A percentile compares a stretch with the other conserved stretches of the same genome.
Evolutionary conservation across 2,329 filamentous ascomycete genomes (phyloP).

Genomic region (Teratosphaeria epicoccoides): DNA sequence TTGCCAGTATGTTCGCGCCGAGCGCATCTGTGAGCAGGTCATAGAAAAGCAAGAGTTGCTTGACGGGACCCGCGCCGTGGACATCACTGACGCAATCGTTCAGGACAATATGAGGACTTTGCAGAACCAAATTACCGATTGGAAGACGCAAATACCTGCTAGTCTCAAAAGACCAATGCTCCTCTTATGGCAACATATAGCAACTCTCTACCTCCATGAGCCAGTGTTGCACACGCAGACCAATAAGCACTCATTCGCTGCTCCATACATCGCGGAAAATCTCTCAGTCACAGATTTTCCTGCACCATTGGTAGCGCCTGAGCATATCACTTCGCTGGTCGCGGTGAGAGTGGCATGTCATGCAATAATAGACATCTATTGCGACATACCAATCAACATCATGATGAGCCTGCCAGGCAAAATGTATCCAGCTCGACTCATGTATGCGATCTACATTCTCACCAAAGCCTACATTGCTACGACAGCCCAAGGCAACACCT

Average conservation of each 20-base stretch:
- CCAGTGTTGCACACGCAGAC: constrained; percentile 20
- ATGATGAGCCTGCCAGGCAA: constrained; percentile 15
- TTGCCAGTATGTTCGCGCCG: constrained; percentile 17
- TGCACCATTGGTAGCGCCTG: constrained; percentile 11
- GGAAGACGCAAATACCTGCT: constrained; percentile 15
- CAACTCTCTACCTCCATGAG: constrained; percentile 20
- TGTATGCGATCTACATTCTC: constrained; percentile 17
- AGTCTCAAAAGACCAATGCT: constrained; percentile 9
- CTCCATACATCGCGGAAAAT: constrained; percentile 20
- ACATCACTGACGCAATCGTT: constrained; percentile 12
- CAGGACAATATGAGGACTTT: constrained; percentile 13
- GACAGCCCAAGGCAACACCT: constrained; percentile 17
- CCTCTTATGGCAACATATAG: constrained; percentile 17
- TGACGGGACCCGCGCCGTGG: constrained; percentile 6
- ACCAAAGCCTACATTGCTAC: constrained; percentile 20
- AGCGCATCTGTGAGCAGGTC: constrained; percentile 16
- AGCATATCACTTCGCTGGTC: constrained; percentile 16
- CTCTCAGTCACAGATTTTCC: constrained; percentile 21
- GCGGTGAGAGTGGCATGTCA: constrained; percentile 15
- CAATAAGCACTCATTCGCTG: constrained; percentile 21
- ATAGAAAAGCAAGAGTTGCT: constrained; percentile 10
- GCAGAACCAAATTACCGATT: constrained; percentile 15
- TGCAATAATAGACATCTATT: constrained; percentile 14
- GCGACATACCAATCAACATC: constrained; percentile 4
- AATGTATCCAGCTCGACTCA: constrained; percentile 14